Evolutionary conservation across 2,329 filamentous ascomycete species (phyloP), one percentile per base, ranked within the genome.

Genomic region (Diaporthe longicolla): DNA sequence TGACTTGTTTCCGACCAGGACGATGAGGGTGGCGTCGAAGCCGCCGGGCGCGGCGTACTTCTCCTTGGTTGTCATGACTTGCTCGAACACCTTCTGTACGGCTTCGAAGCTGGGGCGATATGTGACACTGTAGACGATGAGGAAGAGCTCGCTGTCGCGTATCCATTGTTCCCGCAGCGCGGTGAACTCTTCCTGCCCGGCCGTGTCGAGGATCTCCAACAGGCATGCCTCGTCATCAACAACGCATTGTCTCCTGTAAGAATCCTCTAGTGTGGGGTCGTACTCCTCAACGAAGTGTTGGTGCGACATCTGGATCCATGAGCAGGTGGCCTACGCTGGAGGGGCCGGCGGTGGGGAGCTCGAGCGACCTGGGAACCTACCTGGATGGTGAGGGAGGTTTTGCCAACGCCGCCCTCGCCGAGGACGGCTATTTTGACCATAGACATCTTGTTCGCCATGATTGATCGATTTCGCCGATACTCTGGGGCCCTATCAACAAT

Each of bases 161-260:
- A 75, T 75, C 74, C 74, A 75, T 32, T 75, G 74, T 54, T 75
- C 74, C 32, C 74, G 71, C 66, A 75, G 71, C 29, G 74, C 74
- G 2, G 71, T 72, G 66, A 73, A 75, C 66, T 75, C 74, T 29
- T 75, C 74, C 71, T 75, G 74, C 8, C 74, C 74, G 35, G 74
- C 74, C 26, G 74, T 75, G 66, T 75, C 74, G 43, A 75, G 74
- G 45, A 75, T 75, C 52, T 75, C 74, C 45, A 75, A 40, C 43
- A 73, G 71, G 35, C 71, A 71, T 26, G 74, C 65, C 37, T 66
- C 69, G 43, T 72, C 66, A 45, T 75, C 74, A 35, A 75, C 72
- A 21, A 75, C 74, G 54, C 74, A 75, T 52, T 75, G 74, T 32
- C 74, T 66, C 43, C 74, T 65, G 43, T 75, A 75, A 26, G 71